phyloP scores from a whole-genome alignment of 176 grass and related monocot genomes.

The Bromus sterilis region DNA sequence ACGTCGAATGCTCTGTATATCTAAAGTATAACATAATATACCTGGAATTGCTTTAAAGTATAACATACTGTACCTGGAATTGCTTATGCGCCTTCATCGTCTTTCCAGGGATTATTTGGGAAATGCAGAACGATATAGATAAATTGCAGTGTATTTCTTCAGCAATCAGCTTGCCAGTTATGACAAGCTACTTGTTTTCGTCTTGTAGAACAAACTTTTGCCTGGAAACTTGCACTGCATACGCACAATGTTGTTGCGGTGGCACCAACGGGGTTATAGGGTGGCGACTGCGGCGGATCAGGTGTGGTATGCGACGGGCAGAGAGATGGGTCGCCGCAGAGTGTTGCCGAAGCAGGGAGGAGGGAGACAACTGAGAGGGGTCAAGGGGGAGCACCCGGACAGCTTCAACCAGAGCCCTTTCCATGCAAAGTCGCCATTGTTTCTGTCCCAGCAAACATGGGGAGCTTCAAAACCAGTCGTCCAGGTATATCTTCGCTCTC shows the following conservation, averaged over 20 bases:
- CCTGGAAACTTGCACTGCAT: background rate
- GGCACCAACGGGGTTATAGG: background rate
- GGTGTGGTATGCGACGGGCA: background rate
- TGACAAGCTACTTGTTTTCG: background rate
- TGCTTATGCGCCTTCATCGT: background rate
- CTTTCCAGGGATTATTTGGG: background rate
- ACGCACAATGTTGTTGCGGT: background rate
- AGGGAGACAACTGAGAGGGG: background rate
- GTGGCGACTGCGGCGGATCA: background rate
- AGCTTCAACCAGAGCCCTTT: background rate
- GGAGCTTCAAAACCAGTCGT: background rate
- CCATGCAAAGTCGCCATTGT: background rate
- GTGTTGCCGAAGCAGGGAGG: background rate
- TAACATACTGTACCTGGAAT: background rate
- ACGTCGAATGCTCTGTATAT: background rate
- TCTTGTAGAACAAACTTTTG: background rate
- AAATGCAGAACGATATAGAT: background rate
- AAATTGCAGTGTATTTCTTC: background rate
- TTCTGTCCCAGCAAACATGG: background rate
- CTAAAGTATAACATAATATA: background rate
- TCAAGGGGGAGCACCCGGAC: background rate
- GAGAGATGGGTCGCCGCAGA: background rate
- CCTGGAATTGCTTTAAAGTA: slow-evolving; percentile 1
- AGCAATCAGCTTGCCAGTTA: background rate
- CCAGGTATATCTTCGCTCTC: slow-evolving; percentile 5